Percentiles rank a stretch among this genome's conserved stretches.
phyloP scores from a whole-genome alignment of 2,329 filamentous ascomycete genomes.

The Ceratocystis colombiana region DNA sequence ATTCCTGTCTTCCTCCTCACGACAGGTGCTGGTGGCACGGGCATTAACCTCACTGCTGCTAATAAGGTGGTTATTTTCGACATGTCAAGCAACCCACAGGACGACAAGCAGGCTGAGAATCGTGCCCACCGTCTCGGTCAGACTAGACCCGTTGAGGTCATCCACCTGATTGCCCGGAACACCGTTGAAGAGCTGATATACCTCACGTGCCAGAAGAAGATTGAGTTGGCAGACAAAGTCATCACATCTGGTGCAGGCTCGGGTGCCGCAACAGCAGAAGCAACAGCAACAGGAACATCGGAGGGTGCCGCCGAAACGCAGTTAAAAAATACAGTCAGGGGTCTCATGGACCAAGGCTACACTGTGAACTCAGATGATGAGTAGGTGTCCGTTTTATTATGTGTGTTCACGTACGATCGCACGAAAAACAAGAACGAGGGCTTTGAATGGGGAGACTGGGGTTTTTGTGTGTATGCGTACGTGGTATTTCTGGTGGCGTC shows the following conservation, averaged over 20 bases:
- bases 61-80: constrained; percentile 99
- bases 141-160: constrained; percentile 78
- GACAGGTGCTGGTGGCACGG: constrained; percentile 89
- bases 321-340: constrained; percentile 22
- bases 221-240: constrained; percentile 65
- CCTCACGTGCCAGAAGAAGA: constrained; percentile 81
- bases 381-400: not conserved
- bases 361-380: constrained; percentile 4
- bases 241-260: constrained; percentile 48
- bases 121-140: constrained; percentile 91
- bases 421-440: too few species aligned
- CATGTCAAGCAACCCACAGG: constrained; percentile 92
- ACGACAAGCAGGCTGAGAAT: constrained; percentile 97
- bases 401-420: not conserved
- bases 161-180: constrained; percentile 66
- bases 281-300: not conserved
- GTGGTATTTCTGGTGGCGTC: not conserved
- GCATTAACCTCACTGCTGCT: constrained; percentile 88
- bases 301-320: constrained; percentile 14
- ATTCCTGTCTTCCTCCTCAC: constrained; percentile 90
- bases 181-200: constrained; percentile 94
- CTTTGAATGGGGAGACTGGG: not conserved
- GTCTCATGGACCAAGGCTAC: constrained; percentile 20
- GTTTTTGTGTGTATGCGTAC: not conserved
- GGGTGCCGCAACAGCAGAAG: constrained; percentile 49